Base-by-base conservation (phyloP, 495 filamentous ascomycete genomes). In the Annulohypoxylon bovei region DNA sequence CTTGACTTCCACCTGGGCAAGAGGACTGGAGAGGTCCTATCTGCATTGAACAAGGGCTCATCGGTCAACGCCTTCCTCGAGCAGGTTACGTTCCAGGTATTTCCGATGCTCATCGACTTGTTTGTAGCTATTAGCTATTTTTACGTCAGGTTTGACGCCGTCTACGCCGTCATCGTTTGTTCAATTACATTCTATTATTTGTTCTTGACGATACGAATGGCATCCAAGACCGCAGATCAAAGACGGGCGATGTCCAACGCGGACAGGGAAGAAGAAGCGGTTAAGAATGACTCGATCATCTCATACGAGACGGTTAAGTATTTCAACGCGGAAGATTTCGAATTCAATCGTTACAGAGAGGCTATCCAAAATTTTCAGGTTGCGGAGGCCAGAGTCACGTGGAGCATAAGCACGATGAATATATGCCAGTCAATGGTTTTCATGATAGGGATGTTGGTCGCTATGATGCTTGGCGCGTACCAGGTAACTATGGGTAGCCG, bases 231-330 rank as follows among this genome's bases (percentile, higher is more conserved):
- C 71, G 92, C 93, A 11, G 92, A 95, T 75, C 93, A 97, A 68
- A 87, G 95, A 70, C 85, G 95, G 58, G 88, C 95, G 70, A 97
- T 98, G 92, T 93, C 93, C 59, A 98, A 97, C 74, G 91, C 93
- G 12, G 92, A 93, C 61, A 87, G 96, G 54, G 93, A 97, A 78
- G 93, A 98, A 81, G 95, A 97, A 75, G 96, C 95, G 3, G 94
- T 98, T 55, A 98, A 98, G 82, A 98, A 98, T 71, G 96, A 99
- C 75, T 98, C 95, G 0, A 96, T 99, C 87, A 89, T 94, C 35
- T 95, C 94, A 9, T 99, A 98, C 77, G 95, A 99, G 79, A 98
- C 95, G 23, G 95, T 99, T 74, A 98, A 99, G 78, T 98, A 98
- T 76, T 99, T 99, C 85, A 98, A 98, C 75, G 95, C 95, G 2